A percentile compares a stretch with the other conserved stretches of the same genome.
Conservation (phyloP, 2,329 filamentous ascomycete species). For the Nigrograna mackinnonii region DNA sequence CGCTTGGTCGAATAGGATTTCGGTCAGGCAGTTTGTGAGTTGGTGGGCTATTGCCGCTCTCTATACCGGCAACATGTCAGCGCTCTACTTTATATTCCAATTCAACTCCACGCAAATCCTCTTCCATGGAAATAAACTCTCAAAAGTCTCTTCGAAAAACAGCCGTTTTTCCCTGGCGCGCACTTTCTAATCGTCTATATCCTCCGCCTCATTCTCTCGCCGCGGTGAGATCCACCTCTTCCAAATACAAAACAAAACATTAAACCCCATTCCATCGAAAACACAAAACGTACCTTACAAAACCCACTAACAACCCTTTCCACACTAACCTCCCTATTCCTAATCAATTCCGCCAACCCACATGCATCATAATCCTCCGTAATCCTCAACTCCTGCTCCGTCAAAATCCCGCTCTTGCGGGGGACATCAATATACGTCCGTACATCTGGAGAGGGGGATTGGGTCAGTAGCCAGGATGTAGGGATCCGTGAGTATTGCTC, state of each 20-base stretch:
- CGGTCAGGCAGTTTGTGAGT: conserved; percentile 46
- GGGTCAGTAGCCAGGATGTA: conserved; percentile 45
- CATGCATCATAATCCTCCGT: conserved; percentile 58
- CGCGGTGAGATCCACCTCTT: no score
- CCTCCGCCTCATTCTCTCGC: no score
- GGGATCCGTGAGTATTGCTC: conserved; percentile 48
- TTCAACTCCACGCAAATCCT: no score
- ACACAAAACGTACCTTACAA: conserved; percentile 39
- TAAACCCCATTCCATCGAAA: no score
- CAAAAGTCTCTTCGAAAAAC: no score
- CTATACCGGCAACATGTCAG: conserved; percentile 18
- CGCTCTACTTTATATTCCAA: no score
- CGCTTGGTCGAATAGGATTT: conserved; percentile 42
- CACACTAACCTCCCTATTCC: conserved; percentile 36
- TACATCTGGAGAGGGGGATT: conserved; percentile 19
- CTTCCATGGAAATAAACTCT: no score
- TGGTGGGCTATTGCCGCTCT: conserved; percentile 53
- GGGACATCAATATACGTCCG: conserved; percentile 51
- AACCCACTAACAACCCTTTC: conserved; percentile 47
- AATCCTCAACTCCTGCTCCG: conserved; percentile 55
- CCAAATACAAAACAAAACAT: no score
- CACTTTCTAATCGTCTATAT: no score
- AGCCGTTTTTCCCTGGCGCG: no score
- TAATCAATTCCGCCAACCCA: conserved; percentile 40
- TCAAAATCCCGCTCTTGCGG: conserved; percentile 56